phyloP scores from a whole-genome alignment of 2,329 filamentous ascomycete genomes.

The Fusarium mangiferae region DNA sequence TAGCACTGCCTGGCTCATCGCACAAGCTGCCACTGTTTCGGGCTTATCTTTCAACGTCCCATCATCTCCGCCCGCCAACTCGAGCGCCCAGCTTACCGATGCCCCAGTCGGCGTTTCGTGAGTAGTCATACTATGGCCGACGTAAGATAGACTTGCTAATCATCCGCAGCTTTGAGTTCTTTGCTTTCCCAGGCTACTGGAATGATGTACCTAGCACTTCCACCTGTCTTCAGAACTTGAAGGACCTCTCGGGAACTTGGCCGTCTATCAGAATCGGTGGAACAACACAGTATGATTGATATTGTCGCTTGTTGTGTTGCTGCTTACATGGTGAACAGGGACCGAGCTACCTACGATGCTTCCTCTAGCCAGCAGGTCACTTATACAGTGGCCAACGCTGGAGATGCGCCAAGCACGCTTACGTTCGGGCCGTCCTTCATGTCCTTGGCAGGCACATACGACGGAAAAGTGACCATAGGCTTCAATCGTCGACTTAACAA shows the following conservation, averaged over 20 bases:
- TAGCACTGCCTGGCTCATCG: background rate
- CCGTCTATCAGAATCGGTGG: background rate
- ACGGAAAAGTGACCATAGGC: fast-evolving
- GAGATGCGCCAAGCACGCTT: background rate
- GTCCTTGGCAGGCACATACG: background rate
- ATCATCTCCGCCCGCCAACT: background rate
- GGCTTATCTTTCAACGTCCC: background rate
- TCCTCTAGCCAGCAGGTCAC: background rate
- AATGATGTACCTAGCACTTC: background rate
- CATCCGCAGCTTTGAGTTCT: background rate
- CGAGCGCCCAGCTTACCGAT: background rate
- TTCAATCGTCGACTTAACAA: background rate
- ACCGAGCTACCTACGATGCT: background rate
- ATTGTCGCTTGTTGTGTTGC: fast-evolving
- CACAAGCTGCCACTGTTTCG: background rate
- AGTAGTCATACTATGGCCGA: background rate
- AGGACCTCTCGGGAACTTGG: background rate
- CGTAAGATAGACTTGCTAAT: fast-evolving
- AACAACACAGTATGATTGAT: background rate
- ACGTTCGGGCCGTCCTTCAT: background rate
- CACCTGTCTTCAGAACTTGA: background rate
- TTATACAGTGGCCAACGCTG: background rate
- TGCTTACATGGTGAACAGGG: background rate
- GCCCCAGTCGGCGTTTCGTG: background rate
- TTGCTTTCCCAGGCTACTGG: background rate